Conservation (phyloP, 2,329 filamentous ascomycete species). For the Chrysoporthe deuterocubensis region DNA sequence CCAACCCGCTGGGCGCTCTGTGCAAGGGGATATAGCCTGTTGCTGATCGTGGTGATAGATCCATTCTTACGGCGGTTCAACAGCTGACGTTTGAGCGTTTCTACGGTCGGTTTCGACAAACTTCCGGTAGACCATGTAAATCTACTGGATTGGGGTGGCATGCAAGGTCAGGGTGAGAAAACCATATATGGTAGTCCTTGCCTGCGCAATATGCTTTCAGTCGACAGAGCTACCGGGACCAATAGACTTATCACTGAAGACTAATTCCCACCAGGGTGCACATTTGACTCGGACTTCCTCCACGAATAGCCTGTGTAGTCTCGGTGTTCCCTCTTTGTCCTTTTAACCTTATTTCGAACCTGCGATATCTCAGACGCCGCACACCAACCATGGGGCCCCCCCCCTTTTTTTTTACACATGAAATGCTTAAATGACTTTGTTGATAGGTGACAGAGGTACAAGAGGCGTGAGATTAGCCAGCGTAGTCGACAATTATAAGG, state of each 20-base stretch:
- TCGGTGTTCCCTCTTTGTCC: neutral
- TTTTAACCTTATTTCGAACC: neutral
- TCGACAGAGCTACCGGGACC: neutral
- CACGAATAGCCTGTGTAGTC: neutral
- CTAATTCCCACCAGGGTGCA: too few species aligned
- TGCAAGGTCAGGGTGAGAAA: neutral
- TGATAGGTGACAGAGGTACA: neutral
- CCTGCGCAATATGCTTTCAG: neutral
- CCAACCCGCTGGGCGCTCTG: neutral
- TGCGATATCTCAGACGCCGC: neutral
- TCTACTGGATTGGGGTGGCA: neutral
- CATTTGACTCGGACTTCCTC: neutral
- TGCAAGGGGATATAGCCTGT: constrained; percentile 16
- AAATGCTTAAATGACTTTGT: neutral
- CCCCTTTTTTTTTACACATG: neutral
- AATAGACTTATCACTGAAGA: neutral
- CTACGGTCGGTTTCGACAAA: neutral
- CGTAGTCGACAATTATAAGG: neutral
- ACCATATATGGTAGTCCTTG: neutral
- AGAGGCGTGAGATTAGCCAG: neutral
- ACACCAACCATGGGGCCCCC: too few species aligned
- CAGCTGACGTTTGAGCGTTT: constrained; percentile 16
- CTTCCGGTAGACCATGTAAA: too few species aligned
- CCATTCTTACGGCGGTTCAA: constrained; percentile 28
- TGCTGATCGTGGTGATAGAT: constrained; percentile 22